Percentiles rank a stretch among this genome's conserved stretches.
phyloP scores from a whole-genome alignment of 1,139 yeast species.

The Scheffersomyces stambukii region DNA sequence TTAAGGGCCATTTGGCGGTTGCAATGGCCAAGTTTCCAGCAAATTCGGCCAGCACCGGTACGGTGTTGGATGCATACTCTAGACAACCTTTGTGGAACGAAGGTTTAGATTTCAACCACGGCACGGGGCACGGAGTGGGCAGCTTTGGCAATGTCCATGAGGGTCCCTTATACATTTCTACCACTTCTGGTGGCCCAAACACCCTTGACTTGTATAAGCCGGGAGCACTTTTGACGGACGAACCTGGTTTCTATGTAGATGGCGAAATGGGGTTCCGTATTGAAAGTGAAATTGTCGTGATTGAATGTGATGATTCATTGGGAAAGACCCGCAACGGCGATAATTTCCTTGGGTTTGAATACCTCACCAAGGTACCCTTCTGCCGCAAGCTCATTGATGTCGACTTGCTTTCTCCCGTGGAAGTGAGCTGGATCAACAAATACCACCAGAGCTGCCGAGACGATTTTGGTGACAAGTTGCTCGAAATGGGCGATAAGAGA shows the following conservation, averaged over 20 bases:
- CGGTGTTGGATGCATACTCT: conserved; percentile 46
- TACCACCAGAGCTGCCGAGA: conserved; percentile 38
- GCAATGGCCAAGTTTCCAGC: conserved; percentile 50
- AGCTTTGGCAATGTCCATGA: conserved; percentile 56
- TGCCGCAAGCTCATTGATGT: conserved; percentile 44
- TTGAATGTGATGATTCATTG: conserved; percentile 25
- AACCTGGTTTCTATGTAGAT: conserved; percentile 54
- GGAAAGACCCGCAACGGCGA: conserved; percentile 35
- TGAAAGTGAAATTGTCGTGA: conserved; percentile 49
- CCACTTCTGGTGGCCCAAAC: conserved; percentile 34
- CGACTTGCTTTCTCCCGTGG: conserved; percentile 30
- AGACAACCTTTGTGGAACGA: conserved; percentile 51
- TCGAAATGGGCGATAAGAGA: conserved; percentile 33
- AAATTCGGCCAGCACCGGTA: conserved; percentile 35
- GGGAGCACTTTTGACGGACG: conserved; percentile 51
- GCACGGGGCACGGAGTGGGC: conserved; percentile 61
- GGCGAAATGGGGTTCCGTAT: conserved; percentile 51
- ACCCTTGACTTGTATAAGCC: conserved; percentile 29
- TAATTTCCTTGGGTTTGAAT: conserved; percentile 41
- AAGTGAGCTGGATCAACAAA: conserved; percentile 49
- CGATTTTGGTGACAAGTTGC: conserved; percentile 31
- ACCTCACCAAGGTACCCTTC: conserved; percentile 53
- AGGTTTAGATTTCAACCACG: conserved; percentile 53
- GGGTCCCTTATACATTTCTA: conserved; percentile 48
- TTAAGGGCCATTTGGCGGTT: conserved; percentile 53